phyloP scores from a whole-genome alignment of 2,329 filamentous ascomycete species.

The Dryadomyces sulphureus region DNA sequence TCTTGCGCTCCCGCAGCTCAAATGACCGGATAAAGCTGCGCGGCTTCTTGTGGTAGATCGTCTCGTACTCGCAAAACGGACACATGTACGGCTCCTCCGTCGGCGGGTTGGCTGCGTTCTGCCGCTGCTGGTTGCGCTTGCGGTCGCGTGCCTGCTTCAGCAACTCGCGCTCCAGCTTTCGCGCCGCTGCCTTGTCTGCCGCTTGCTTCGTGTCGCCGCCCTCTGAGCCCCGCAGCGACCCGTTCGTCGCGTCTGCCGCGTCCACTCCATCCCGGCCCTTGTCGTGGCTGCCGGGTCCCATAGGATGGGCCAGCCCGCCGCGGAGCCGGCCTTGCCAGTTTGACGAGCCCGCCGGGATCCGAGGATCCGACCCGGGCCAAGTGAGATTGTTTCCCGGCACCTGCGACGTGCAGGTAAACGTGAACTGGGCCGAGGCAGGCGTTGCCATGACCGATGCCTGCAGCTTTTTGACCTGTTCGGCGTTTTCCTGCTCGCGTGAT shows the following conservation, averaged over 20 bases:
- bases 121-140: slow-evolving; percentile 59
- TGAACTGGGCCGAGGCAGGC: slow-evolving; percentile 76
- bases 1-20: slow-evolving; percentile 82
- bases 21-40: slow-evolving; percentile 77
- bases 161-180: slow-evolving; percentile 58
- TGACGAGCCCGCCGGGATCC: background rate
- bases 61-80: slow-evolving; percentile 96
- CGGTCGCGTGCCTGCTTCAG: slow-evolving; percentile 62
- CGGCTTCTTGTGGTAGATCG: slow-evolving; percentile 81
- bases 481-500: slow-evolving; percentile 52
- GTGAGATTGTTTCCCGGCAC: slow-evolving; percentile 73
- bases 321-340: slow-evolving; percentile 4
- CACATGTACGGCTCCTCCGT: slow-evolving; percentile 81
- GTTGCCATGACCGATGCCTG: slow-evolving; percentile 42
- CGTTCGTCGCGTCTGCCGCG: background rate
- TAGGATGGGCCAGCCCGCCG: background rate
- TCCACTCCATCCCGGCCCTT: background rate
- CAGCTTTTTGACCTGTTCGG: slow-evolving; percentile 63
- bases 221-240: background rate
- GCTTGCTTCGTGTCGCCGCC: slow-evolving; percentile 16
- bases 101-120: slow-evolving; percentile 62
- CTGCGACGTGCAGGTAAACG: slow-evolving; percentile 88
- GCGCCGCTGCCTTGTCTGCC: slow-evolving; percentile 39
- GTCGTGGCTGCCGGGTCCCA: background rate
- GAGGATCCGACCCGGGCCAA: slow-evolving; percentile 25